Base-by-base conservation (phyloP, 352 stramenopile genomes). In the Pythium myriotylum region DNA sequence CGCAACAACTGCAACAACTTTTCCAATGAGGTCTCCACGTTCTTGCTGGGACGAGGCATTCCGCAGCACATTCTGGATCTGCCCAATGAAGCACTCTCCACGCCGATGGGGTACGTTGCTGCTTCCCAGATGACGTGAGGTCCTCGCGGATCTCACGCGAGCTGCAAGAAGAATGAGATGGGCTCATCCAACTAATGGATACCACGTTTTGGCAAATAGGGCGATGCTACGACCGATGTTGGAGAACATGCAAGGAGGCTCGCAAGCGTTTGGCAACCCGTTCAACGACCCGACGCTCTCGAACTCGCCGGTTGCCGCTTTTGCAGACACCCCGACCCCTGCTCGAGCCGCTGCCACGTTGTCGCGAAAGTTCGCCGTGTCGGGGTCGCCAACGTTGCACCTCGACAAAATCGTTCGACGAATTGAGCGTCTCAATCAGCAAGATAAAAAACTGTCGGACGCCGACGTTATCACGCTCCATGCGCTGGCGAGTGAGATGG, bases 1-100 rank as follows among this genome's bases (percentile, higher is more conserved):
- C 68, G 77, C 49, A 77, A 97, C 63, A 99, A 99, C 72, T 99
- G 96, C 84, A 99, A 99, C 79, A 98, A 98, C 69, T 99, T 98
- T 66, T 92, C 81, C 10, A 77, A 99, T 69, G 89, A 97, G 54
- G 79, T 96, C 16, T 77, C 92, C 39, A 84, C 74, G 42, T 97
- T 98, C 56, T 68, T 96, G 16, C 71, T 98, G 12, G 77, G 81
- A 5, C 71, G 64, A 10, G 84, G 92, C 35, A 97, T 99, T 50
- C 95, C 95, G 16, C 72, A 85, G 46, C 85, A 89, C 76, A 97
- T 98, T 62, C 55, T 97, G 24, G 80, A 97, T 37, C 71, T 98
- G 13, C 94, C 94, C 1, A 79, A 91, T 37, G 80, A 91, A 68
- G 92, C 94, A 35, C 73, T 98, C 1, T 88, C 86, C 6, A 94